Conservation (phyloP, 108 stramenopile species). For the Cyclotella kingstonii region DNA sequence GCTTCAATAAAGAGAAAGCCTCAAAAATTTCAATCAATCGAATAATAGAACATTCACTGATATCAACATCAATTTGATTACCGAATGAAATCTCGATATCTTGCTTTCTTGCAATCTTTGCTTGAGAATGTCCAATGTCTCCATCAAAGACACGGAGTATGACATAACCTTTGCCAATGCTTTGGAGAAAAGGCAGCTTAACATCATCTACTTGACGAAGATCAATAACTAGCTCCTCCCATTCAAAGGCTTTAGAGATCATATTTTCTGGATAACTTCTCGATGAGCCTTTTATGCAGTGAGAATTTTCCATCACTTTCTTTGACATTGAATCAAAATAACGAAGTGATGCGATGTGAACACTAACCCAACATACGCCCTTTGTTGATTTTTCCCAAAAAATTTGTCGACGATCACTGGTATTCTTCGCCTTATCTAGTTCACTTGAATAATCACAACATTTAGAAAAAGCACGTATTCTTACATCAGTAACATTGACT, state of each 20-base stretch:
- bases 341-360: slow-evolving; percentile 45
- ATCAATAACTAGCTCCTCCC: slow-evolving; percentile 13
- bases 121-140: neutral
- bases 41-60: slow-evolving; percentile 3
- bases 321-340: slow-evolving; percentile 61
- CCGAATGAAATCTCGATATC: slow-evolving; percentile 19
- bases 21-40: slow-evolving; percentile 11
- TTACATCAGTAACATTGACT: slow-evolving; percentile 19
- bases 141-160: slow-evolving; percentile 14
- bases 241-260: slow-evolving; percentile 25
- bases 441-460: neutral
- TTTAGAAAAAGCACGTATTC: slow-evolving; percentile 18
- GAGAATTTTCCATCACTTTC: too few species aligned
- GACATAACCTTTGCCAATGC: neutral
- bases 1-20: slow-evolving; percentile 5
- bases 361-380: slow-evolving; percentile 38
- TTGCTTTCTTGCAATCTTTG: slow-evolving; percentile 7
- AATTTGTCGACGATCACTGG: too few species aligned
- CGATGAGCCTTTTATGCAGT: too few species aligned
- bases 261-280: slow-evolving; percentile 28
- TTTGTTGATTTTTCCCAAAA: neutral
- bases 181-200: slow-evolving; percentile 7
- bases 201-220: slow-evolving; percentile 5
- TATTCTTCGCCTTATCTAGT: too few species aligned
- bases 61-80: slow-evolving; percentile 16